phyloP scores from a whole-genome alignment of 2,329 filamentous ascomycete species.

The Fusarium gaditjirri region DNA sequence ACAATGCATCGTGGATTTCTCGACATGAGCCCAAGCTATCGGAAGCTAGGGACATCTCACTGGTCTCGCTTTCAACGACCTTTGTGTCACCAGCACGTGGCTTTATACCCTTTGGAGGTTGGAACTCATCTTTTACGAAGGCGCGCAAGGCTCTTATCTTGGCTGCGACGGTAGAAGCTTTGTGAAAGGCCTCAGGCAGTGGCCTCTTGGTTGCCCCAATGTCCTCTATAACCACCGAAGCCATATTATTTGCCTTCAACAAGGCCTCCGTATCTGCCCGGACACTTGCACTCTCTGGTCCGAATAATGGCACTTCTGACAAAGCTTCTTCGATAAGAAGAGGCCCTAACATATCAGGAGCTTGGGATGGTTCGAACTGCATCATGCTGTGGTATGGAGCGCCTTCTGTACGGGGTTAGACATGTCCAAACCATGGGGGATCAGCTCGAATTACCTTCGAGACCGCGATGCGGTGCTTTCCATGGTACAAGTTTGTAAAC shows the following conservation, averaged over 20 bases:
- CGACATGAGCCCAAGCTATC: slow-evolving; percentile 60
- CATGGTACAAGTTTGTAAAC: slow-evolving; percentile 70
- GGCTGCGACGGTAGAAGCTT: slow-evolving; percentile 57
- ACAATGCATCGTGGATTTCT: slow-evolving; percentile 67
- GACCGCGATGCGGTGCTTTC: slow-evolving; percentile 67
- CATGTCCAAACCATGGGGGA: background rate
- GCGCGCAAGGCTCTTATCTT: slow-evolving; percentile 61
- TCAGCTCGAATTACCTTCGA: slow-evolving; percentile 57
- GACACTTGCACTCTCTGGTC: slow-evolving; percentile 59
- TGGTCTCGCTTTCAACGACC: slow-evolving; percentile 47
- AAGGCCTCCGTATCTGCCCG: slow-evolving; percentile 55
- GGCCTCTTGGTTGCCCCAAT: slow-evolving; percentile 49
- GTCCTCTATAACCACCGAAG: slow-evolving; percentile 51
- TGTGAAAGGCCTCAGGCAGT: slow-evolving; percentile 56
- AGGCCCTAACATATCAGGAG: slow-evolving; percentile 63
- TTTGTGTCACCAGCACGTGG: slow-evolving; percentile 41
- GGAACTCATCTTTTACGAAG: slow-evolving; percentile 48
- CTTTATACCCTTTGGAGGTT: slow-evolving; percentile 41
- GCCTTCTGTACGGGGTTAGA: slow-evolving; percentile 54
- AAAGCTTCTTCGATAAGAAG: slow-evolving; percentile 64
- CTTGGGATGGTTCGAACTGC: slow-evolving; percentile 66
- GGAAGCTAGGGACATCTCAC: slow-evolving; percentile 52
- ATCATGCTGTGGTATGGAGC: slow-evolving; percentile 65
- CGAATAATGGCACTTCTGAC: slow-evolving; percentile 67
- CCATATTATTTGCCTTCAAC: slow-evolving; percentile 50